Conservation (phyloP, 805 yeast species). For the Wickerhamiella allomyrinae region DNA sequence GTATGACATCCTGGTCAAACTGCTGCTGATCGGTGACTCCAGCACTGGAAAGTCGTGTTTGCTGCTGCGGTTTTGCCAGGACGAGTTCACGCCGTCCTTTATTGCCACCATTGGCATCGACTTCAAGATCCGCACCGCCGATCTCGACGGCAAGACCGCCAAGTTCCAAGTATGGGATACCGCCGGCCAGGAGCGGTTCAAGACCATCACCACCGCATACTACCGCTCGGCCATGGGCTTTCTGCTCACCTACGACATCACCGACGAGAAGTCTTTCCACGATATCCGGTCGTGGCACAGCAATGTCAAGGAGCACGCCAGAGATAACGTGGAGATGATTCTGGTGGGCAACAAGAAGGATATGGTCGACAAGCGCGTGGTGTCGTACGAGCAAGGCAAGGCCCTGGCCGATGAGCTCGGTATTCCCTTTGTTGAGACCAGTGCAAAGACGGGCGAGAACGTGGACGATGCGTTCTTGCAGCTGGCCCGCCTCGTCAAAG, state of each 20-base stretch:
- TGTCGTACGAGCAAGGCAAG: conserved; percentile 81
- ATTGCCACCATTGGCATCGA: conserved; percentile 97
- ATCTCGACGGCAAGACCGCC: conserved; percentile 80
- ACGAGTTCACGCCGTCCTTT: conserved; percentile 90
- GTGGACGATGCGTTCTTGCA: conserved; percentile 87
- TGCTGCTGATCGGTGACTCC: conserved; percentile 86
- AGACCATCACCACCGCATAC: conserved; percentile 95
- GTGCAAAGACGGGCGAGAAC: conserved; percentile 85
- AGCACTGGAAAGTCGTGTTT: conserved; percentile 55
- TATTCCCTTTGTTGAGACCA: conserved; percentile 86
- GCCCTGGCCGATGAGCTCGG: conserved; percentile 73
- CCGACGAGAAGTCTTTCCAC: conserved; percentile 90
- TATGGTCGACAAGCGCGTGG: conserved; percentile 74
- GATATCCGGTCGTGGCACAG: conserved; percentile 90
- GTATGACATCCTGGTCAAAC: conserved; percentile 82
- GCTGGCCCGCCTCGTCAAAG: conserved; percentile 75
- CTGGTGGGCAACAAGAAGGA: conserved; percentile 95
- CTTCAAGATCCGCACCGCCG: conserved; percentile 92
- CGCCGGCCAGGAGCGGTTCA: conserved; percentile 96
- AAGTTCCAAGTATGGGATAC: conserved; percentile 98
- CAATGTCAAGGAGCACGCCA: conserved; percentile 92
- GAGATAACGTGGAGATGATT: conserved; percentile 86
- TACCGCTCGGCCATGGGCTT: conserved; percentile 99
- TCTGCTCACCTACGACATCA: conserved; percentile 90
- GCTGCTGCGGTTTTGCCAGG: conserved; percentile 84